Base-by-base conservation (phyloP, 1,139 yeast species). In the Kodamaea sp. region DNA sequence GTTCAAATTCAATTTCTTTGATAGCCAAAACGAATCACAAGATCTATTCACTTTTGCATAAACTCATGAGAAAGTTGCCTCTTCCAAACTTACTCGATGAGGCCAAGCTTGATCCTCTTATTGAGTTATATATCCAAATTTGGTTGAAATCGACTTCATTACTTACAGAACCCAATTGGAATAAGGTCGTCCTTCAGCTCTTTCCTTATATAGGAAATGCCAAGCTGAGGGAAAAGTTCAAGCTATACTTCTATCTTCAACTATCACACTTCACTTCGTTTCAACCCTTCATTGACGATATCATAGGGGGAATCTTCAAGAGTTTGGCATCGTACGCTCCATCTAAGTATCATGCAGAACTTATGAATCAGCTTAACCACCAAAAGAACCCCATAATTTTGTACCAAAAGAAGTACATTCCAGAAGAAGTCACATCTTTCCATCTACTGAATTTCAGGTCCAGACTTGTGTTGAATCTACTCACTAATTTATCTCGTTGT, bases 171-270 rank as follows among this genome's bases (percentile, higher is more conserved):
- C 48, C 49, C 3, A 65, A 61, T 38, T 70, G 76, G 75, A 66
- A 64, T 33, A 53, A 52, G 28, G 42, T 70, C 19, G 50, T 66
- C 14, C 53, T 66, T 21, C 76, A 69, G 38, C 59, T 57, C 20
- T 69, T 53, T 38, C 70, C 73, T 1, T 71, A 66, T 36, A 48
- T 66, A 28, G 76, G 76, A 4, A 67, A 67, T 40, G 39, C 55
- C 0, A 50, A 52, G 15, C 70, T 65, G 68, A 50, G 76, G 43
- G 62, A 59, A 5, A 52, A 57, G 34, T 70, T 62, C 43, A 45
- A 51, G 2, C 42, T 66, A 30, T 57, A 46, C 27, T 54, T 69
- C 18, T 63, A 63, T 41, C 35, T 45, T 10, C 57, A 56, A 25
- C 48, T 66, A n/a, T 46, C 63, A 15, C 39, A 48, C 12, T 57